Conservation (phyloP, 2,329 filamentous ascomycete species). For the Mycosphaerella arachidis region DNA sequence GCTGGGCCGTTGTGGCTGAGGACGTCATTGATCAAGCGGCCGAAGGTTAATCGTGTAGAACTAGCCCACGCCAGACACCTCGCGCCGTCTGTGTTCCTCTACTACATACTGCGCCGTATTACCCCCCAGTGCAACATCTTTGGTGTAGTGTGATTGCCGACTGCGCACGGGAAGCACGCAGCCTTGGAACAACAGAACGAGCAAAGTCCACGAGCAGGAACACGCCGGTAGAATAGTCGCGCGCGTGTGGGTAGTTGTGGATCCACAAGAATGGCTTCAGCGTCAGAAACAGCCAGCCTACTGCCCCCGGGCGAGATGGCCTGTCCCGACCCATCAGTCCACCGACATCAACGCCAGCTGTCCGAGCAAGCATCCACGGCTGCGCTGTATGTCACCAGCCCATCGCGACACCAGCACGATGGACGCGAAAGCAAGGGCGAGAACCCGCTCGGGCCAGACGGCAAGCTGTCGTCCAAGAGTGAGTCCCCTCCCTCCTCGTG, state of each 20-base stretch:
- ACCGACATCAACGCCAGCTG: constrained; percentile 38
- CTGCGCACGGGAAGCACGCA: neutral
- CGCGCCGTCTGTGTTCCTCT: neutral
- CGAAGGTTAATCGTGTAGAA: neutral
- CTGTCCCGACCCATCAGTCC: constrained; percentile 45
- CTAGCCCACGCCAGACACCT: neutral
- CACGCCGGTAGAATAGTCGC: neutral
- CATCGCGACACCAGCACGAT: constrained; percentile 23
- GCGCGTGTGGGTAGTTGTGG: neutral
- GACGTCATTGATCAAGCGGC: neutral
- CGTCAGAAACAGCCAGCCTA: constrained; percentile 12
- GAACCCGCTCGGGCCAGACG: constrained; percentile 46
- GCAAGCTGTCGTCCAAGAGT: constrained; percentile 56
- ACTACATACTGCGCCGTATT: too few species aligned
- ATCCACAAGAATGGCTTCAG: constrained; percentile 15
- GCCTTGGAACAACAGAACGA: neutral
- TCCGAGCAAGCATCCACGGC: constrained; percentile 56
- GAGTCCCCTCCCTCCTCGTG: constrained; percentile 27
- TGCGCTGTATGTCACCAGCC: constrained; percentile 53
- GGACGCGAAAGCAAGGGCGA: constrained; percentile 27
- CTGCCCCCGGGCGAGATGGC: constrained; percentile 14
- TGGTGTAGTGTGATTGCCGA: neutral
- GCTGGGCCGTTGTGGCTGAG: neutral
- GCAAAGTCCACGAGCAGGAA: neutral
- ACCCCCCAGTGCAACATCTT: neutral